Evolutionary conservation across 139 green algal genomes (phyloP), one percentile per base, ranked within the genome.

Genomic region (Coccomyxa sp.): DNA sequence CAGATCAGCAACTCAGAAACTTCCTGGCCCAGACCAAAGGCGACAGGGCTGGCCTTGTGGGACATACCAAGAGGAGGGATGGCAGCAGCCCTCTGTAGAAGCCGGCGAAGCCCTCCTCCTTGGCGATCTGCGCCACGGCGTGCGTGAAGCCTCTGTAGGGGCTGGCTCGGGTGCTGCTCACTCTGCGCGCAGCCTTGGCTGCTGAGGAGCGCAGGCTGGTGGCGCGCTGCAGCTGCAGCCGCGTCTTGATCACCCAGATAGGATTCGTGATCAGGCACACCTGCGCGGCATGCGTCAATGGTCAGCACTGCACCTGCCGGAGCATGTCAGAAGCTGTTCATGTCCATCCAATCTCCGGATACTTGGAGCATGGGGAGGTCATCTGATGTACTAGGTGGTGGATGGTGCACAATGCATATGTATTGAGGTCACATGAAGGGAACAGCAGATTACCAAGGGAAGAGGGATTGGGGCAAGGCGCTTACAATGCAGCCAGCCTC

Each of bases 231-330:
- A 98, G 88, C 84, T 97, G 93, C 77, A 98, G 83, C 0, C 94
- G 87, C 10, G 94, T 98, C 80, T 98, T 98, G 39, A 98, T 87
- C 12, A 98, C 88, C 94, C 95, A 98, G 33, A 98, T 88, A 3
- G 94, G 95, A 81, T 98, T 98, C 8, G 95, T 98, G 7, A 95
- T 22, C 2, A 94, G 54, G 73, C 89, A 93, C 31, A 97, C 93
- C 89, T 95, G 85, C 14, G 27, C 5, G 18, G 27, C 18, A 22
- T 31, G 27, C 50, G 27, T 7, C 3, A 64, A 64, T 64, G 27
- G 50, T 6, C 50, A 31, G 22, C 50, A 64, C 5, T 22, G 22
- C 4, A 64, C 50, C 50, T 12, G 50, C 5, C 50, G 22, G 3
- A 64, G 22, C 44, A 7, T 31, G 2, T 3, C 5, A 64, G 18